Evolutionary conservation across 2,329 filamentous ascomycete genomes (phyloP).

Genomic region (Fusarium circinatum): DNA sequence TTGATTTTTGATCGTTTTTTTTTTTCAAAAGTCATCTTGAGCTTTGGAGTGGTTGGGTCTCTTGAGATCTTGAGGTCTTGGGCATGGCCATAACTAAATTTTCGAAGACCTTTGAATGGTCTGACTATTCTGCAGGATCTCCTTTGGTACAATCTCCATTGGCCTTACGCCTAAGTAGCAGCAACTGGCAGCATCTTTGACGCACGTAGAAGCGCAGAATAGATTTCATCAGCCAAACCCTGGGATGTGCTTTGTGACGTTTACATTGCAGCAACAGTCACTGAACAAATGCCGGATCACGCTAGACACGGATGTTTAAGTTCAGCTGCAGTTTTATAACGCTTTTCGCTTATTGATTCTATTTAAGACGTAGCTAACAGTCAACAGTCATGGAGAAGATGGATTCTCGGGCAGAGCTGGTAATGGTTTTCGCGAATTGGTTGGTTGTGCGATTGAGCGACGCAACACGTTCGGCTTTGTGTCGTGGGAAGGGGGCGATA

Average conservation of each 20-base stretch:
- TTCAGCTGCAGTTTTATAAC: neutral
- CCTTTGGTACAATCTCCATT: slow-evolving; percentile 22
- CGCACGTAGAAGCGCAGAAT: slow-evolving; percentile 23
- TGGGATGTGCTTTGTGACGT: neutral
- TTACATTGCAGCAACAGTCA: neutral
- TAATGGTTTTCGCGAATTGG: slow-evolving; percentile 54
- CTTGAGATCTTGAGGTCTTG: slow-evolving; percentile 14
- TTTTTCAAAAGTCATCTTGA: slow-evolving; percentile 32
- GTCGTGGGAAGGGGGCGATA: slow-evolving; percentile 19
- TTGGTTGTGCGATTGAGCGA: slow-evolving; percentile 35
- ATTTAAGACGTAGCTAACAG: neutral
- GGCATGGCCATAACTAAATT: slow-evolving; percentile 29
- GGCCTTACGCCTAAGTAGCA: slow-evolving; percentile 18
- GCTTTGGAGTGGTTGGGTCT: slow-evolving; percentile 19
- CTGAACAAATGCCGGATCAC: neutral
- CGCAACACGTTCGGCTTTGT: slow-evolving; percentile 21
- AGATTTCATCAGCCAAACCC: slow-evolving; percentile 6
- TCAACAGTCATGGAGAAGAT: slow-evolving; percentile 32
- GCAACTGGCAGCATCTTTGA: slow-evolving; percentile 32
- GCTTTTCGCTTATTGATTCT: neutral
- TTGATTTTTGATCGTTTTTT: slow-evolving; percentile 23
- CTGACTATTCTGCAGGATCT: slow-evolving; percentile 39
- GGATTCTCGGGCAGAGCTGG: slow-evolving; percentile 55
- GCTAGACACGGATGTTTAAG: neutral
- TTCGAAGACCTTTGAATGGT: slow-evolving; percentile 24